Evolutionary conservation across 139 green algal species (phyloP), one percentile per base, ranked within the genome.

Genomic region (Tetraselmis striata): DNA sequence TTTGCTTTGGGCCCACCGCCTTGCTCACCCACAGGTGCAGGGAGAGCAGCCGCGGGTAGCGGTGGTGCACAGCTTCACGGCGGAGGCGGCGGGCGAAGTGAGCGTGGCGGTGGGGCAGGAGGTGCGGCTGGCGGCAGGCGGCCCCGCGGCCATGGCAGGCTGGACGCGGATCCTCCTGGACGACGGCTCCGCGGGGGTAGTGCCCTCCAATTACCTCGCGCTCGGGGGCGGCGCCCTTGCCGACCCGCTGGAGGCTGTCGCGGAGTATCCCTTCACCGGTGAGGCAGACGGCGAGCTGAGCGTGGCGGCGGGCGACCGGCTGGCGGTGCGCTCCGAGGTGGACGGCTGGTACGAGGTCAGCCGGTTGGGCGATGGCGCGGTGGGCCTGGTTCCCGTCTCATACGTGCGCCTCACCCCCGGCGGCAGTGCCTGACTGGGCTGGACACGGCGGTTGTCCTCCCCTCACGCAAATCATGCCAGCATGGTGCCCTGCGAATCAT

Each of bases 291-390:
- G 84, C 23, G 86, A 89, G 81, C 81, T 89, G 31, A 86, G 2
- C 28, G 86, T 89, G 32, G 81, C 79, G 45, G 67, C 77, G 0
- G 86, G 86, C 18, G 86, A 89, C 28, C 27, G 32, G n/a, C 80
- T 89, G 75, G 79, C 90, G 76, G 77, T 89, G 76, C 83, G 81
- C 29, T 74, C 81, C 2, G 90, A 93, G 83, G 84, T 90, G 30
- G 91, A 93, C 76, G 91, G 90, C 29, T 95, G 91, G 91, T 91
- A 88, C 22, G 78, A 78, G 30, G 81, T 89, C 30, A 80, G 88
- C 26, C 80, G 86, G 29, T 27, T 89, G 59, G 59, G 27, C 1
- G 86, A 89, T 80, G 30, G 59, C 77, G 78, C 77, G 75, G 77
- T 29, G 26, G 86, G 86, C 24, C 80, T 89, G 59, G 84, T 89